phyloP scores from a whole-genome alignment of 148 eudicot genomes.

The Heliosperma pusillum region DNA sequence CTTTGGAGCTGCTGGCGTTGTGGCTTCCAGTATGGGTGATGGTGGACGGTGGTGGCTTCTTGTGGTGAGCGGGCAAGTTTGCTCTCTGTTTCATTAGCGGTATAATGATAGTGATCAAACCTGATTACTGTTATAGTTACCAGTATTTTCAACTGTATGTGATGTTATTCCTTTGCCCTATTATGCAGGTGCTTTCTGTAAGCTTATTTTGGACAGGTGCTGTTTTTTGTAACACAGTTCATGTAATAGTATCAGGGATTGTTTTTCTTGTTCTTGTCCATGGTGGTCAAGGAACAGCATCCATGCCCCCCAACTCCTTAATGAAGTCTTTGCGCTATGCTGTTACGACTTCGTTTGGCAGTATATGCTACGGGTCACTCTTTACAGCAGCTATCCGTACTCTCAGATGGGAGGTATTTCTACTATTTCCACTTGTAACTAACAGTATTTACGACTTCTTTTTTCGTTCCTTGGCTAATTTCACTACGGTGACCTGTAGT shows the following conservation, averaged over 20 bases:
- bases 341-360: constrained; percentile 89
- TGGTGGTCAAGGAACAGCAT: constrained; percentile 71
- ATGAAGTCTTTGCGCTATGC: constrained; percentile 75
- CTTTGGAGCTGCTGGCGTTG: constrained; percentile 89
- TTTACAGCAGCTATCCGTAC: constrained; percentile 98
- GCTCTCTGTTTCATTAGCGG: constrained; percentile 28
- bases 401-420: constrained; percentile 80
- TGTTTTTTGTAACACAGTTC: constrained; percentile 92
- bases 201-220: constrained; percentile 99
- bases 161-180: constrained; percentile 15
- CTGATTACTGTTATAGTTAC: neutral
- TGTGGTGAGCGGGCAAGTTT: constrained; percentile 99
- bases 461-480: too few species aligned
- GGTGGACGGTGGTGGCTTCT: constrained; percentile 97
- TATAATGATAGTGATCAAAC: constrained; percentile 7
- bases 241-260: constrained; percentile 93
- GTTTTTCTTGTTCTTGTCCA: constrained; percentile 92
- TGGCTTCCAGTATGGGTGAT: constrained; percentile 81
- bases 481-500: too few species aligned
- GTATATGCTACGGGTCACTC: constrained; percentile 95
- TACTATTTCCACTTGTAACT: neutral
- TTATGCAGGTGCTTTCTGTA: constrained; percentile 69
- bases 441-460: neutral
- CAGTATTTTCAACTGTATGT: neutral
- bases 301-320: constrained; percentile 82